Conservation (phyloP, 164 flowering plant genomes). For the Magnolia officinalis region DNA sequence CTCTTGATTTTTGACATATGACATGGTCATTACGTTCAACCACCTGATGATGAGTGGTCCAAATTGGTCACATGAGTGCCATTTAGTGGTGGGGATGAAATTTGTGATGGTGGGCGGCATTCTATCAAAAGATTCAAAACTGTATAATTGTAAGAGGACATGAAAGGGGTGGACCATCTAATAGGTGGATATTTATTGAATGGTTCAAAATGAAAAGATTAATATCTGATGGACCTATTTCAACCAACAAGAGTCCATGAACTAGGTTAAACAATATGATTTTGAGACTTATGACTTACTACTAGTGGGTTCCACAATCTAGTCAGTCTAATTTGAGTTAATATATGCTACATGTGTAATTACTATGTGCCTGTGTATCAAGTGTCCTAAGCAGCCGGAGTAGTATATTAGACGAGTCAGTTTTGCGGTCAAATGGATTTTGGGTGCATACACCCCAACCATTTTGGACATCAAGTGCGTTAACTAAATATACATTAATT, state of each 20-base stretch:
- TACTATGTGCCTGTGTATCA: not conserved
- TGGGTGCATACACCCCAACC: not conserved
- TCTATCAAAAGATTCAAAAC: not conserved
- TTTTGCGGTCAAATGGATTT: not conserved
- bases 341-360: not conserved
- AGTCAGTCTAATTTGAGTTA: not conserved
- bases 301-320: not conserved
- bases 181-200: too few species aligned
- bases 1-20: too few species aligned
- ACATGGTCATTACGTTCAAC: too few species aligned
- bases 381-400: too few species aligned
- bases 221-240: too few species aligned
- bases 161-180: not conserved
- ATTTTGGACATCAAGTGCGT: not conserved
- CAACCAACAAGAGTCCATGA: not conserved
- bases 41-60: not conserved
- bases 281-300: not conserved
- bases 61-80: not conserved
- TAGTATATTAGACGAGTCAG: too few species aligned
- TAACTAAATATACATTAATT: not conserved
- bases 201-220: too few species aligned
- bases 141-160: not conserved
- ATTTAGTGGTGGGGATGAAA: not conserved
- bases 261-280: not conserved
- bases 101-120: too few species aligned